These are phyloP conservation scores for Colletotrichum camelliae DNA, from an alignment of 2,329 filamentous ascomycete species.

Conservation along the genomic window DNA sequence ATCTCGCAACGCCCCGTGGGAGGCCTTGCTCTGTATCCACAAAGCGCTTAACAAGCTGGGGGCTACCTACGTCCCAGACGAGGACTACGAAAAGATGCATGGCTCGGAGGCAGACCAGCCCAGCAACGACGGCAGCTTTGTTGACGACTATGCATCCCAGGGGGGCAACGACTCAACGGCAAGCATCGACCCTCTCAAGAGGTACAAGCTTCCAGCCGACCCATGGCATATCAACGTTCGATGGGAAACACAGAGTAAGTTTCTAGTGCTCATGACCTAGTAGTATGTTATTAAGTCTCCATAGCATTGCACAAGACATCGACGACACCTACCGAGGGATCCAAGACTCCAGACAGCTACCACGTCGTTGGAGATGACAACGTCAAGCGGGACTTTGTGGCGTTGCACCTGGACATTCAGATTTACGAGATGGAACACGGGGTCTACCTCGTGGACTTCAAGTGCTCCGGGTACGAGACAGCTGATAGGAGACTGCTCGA, in stretches of 20 bases:
- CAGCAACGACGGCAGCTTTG: slow-evolving; percentile 46
- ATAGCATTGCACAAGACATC: slow-evolving; percentile 45
- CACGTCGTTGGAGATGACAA: slow-evolving; percentile 46
- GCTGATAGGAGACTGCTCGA: slow-evolving; percentile 75
- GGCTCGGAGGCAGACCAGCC: slow-evolving; percentile 46
- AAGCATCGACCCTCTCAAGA: slow-evolving; percentile 58
- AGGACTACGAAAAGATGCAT: slow-evolving; percentile 58
- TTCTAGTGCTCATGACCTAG: slow-evolving; percentile 43
- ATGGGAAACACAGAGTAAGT: slow-evolving; percentile 83
- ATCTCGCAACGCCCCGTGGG: slow-evolving; percentile 90
- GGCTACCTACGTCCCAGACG: slow-evolving; percentile 81
- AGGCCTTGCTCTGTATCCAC: slow-evolving; percentile 95
- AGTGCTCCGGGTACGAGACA: slow-evolving; percentile 95
- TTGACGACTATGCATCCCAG: slow-evolving; percentile 40
- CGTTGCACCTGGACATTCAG: slow-evolving; percentile 94
- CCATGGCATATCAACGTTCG: slow-evolving; percentile 94
- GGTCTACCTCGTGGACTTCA: slow-evolving; percentile 97
- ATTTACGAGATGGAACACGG: slow-evolving; percentile 92
- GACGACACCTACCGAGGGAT: slow-evolving; percentile 16
- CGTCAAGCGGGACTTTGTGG: slow-evolving; percentile 70
- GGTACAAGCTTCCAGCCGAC: slow-evolving; percentile 89
- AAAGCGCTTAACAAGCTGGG: slow-evolving; percentile 87
- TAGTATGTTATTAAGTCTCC: not conserved
- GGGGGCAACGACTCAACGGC: slow-evolving; percentile 40
- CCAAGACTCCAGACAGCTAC: slow-evolving; percentile 37